Percentiles rank a stretch among this genome's conserved stretches.
phyloP scores from a whole-genome alignment of 2,329 filamentous ascomycete genomes.

The Trichocomaceae sp. region DNA sequence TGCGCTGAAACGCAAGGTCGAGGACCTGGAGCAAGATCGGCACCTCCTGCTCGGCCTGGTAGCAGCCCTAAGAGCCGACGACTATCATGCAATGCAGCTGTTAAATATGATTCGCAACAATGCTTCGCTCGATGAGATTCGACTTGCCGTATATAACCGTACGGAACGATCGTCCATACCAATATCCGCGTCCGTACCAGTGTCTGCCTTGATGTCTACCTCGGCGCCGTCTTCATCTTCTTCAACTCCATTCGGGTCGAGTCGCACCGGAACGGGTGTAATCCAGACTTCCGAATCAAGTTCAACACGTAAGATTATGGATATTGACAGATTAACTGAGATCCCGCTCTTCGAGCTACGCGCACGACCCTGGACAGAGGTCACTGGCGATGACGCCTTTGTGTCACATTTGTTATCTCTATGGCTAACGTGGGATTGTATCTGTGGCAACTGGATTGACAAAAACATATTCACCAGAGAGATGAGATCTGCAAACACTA shows the following conservation, averaged over 20 bases:
- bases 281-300: not conserved
- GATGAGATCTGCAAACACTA: constrained; percentile 22
- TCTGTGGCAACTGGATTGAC: constrained; percentile 26
- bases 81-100: constrained; percentile 15
- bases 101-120: constrained; percentile 21
- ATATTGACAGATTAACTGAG: constrained; percentile 15
- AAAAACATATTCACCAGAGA: constrained; percentile 24
- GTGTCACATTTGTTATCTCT: constrained; percentile 30
- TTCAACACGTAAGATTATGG: constrained; percentile 7
- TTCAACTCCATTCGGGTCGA: not conserved
- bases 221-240: not conserved
- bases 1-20: constrained; percentile 12
- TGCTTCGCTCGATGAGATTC: constrained; percentile 20
- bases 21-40: constrained; percentile 12
- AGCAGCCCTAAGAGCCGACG: constrained; percentile 10
- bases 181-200: not conserved
- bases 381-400: constrained; percentile 25
- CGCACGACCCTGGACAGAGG: constrained; percentile 26
- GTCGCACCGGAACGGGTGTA: not conserved
- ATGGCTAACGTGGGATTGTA: constrained; percentile 29
- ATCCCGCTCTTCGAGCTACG: constrained; percentile 16
- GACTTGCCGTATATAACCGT: constrained; percentile 12
- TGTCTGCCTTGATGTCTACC: not conserved
- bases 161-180: constrained; percentile 1
- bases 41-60: constrained; percentile 7